A percentile compares a stretch with the other conserved stretches of the same genome.
phyloP scores from a whole-genome alignment of 441 rosid genomes.

The Erysimum cheiri region DNA sequence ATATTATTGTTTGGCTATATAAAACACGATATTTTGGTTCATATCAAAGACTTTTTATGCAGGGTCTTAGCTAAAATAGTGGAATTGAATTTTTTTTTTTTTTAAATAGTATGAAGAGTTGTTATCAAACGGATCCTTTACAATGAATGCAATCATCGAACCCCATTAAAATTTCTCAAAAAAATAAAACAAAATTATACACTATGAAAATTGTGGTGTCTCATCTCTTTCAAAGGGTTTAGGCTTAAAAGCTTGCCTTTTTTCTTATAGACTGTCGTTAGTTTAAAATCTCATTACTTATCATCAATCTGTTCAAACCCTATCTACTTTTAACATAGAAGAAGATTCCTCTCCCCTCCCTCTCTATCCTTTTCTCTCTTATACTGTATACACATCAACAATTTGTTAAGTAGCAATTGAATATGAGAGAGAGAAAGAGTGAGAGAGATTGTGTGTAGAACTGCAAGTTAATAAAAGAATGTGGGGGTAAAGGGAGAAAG shows the following conservation, averaged over 20 bases:
- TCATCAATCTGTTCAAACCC: slow-evolving; percentile 43
- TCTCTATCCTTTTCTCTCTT: slow-evolving; percentile 28
- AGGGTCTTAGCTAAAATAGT: slow-evolving; percentile 32
- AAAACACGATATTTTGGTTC: slow-evolving; percentile 25
- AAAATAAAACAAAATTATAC: not conserved
- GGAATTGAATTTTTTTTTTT: not conserved
- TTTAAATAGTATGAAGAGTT: slow-evolving; percentile 38
- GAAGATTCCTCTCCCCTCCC: slow-evolving; percentile 31
- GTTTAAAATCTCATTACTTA: slow-evolving; percentile 42
- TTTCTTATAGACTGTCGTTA: slow-evolving; percentile 39
- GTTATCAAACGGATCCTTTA: slow-evolving; percentile 43
- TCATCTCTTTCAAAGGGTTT: slow-evolving; percentile 43
- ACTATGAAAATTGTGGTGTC: slow-evolving; percentile 32
- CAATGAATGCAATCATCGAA: slow-evolving; percentile 46
- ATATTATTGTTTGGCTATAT: not conserved
- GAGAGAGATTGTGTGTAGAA: slow-evolving; percentile 32
- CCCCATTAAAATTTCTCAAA: slow-evolving; percentile 2
- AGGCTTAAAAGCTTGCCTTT: slow-evolving; percentile 26
- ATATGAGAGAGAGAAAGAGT: slow-evolving; percentile 37
- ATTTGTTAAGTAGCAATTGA: slow-evolving; percentile 44
- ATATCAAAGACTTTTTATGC: slow-evolving; percentile 19
- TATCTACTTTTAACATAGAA: slow-evolving; percentile 47
- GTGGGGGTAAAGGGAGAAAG: slow-evolving; percentile 44
- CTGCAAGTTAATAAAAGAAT: slow-evolving; percentile 46
- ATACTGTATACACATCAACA: slow-evolving; percentile 33